Evolutionary conservation across 2,329 filamentous ascomycete genomes (phyloP), one percentile per base, ranked within the genome.

Genomic region (Colletotrichum sp.): DNA sequence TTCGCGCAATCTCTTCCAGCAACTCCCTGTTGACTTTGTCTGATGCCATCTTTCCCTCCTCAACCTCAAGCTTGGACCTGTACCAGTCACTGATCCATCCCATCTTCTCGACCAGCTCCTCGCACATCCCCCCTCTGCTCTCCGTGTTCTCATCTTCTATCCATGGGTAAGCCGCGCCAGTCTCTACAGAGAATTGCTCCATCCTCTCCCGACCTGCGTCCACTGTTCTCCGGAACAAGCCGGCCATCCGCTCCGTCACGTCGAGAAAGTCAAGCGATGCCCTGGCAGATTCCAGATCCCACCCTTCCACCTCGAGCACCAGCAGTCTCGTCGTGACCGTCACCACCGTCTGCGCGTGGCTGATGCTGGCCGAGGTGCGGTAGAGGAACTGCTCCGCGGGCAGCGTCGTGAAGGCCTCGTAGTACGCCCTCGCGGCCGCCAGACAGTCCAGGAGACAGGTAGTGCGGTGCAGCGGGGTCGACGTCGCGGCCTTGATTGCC

Each of bases 391-490:
- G 24, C 28, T 71, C 80, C 3, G 82, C 70, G 3, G 82, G 79
- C 5, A 83, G 77, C 3, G 79, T 79, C 9, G 84, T 79, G 16
- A 85, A 66, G 8, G 82, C 78, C 26, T 79, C 79, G 32, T 85
- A 83, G 72, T 83, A 87, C 6, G 80, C 79, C 55, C 78, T 79
- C 16, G 82, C 82, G 52, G 85, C 82, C 28, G 81, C 74, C 10
- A 87, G 78, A 74, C 85, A 84, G 72, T 83, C 82, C 12, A 80
- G 78, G 66, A 87, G 80, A 59, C 83, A 83, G 67, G 84, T 80
- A 2, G 79, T 75, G 36, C 82, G 81, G 71, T 82, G 82, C 7
- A 79, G 78, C 24, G 80, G 79, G 7, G 57, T 52, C 32, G 78
- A 79, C 4, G 80, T 77, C 8, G 82, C 78, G 21, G 78, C 76